Evolutionary conservation across 2,329 filamentous ascomycete species (phyloP), one percentile per base, ranked within the genome.

Genomic region (Calonectria hongkongensis): DNA sequence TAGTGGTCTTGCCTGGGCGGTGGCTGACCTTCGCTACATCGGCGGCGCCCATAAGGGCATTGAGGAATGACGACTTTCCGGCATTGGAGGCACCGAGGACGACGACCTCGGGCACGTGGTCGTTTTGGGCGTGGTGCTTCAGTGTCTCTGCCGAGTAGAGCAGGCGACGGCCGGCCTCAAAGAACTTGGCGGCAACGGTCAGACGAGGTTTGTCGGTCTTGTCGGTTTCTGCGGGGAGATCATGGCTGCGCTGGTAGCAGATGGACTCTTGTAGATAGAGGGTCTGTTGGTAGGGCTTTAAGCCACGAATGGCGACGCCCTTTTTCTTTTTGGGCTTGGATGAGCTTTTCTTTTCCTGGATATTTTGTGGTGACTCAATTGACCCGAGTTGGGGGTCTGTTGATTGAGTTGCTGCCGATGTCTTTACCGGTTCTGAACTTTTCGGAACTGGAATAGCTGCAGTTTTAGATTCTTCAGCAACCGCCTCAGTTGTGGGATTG

Each of bases 51-150:
- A 93, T 90, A 41, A 98, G 89, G 21, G 94, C 93, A 81, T 98
- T 98, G 84, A 98, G 92, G 77, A 97, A 94, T 18, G 94, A 95
- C 2, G 94, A 97, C 83, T 98, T 98, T 80, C 95, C 95, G 50
- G 95, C 95, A 81, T 98, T 98, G 76, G 95, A 95, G 79, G 96
- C 95, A 51, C 95, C 95, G 45, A 97, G 91, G 56, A 98, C 89
- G 81, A 94, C 93, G 64, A 98, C 90, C 75, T 92, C 90, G 54
- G 90, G 90, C 4, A 87, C 83, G 73, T 85, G 84, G 28, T 86
- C 86, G 81, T 91, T 91, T 77, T 85, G 80, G 36, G 85, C 85
- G 72, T 91, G 85, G 78, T 89, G 80, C 66, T 87, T 85, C 74
- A 90, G 87, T 54, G 81, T 78, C 45, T 85, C 85, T 21, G 87